These are phyloP conservation scores for Hypericum androsaemum DNA, from an alignment of 345 rosid genomes.

Conservation along the genomic window DNA sequence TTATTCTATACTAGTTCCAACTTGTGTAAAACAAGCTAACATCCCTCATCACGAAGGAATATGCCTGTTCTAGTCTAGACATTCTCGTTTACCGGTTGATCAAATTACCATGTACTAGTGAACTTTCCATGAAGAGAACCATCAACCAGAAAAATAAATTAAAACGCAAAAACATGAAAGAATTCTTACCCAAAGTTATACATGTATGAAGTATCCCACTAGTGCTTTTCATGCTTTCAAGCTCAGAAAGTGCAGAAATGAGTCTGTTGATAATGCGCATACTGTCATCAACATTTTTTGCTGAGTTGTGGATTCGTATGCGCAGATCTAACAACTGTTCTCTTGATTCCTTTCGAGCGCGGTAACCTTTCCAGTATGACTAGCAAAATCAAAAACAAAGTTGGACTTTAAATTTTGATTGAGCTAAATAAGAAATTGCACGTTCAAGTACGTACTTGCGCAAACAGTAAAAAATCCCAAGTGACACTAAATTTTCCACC, in stretches of 20 bases:
- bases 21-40: too few species aligned
- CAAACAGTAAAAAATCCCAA: too few species aligned
- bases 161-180: too few species aligned
- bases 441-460: too few species aligned
- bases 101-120: background rate
- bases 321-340: constrained; percentile 53
- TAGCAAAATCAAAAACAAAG: constrained; percentile 19
- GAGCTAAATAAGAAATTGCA: too few species aligned
- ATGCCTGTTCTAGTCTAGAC: too few species aligned
- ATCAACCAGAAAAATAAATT: background rate
- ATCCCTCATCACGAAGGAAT: too few species aligned
- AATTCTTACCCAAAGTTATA: constrained; percentile 57
- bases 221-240: constrained; percentile 62
- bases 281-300: constrained; percentile 68
- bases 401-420: background rate
- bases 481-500: too few species aligned
- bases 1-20: too few species aligned
- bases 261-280: constrained; percentile 76
- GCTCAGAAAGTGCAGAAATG: constrained; percentile 60
- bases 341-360: constrained; percentile 57
- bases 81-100: too few species aligned
- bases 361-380: constrained; percentile 81
- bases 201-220: constrained; percentile 74
- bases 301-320: constrained; percentile 54
- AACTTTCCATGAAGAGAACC: background rate